phyloP scores from a whole-genome alignment of 2,329 filamentous ascomycete genomes.

The Epichloe sibirici region DNA sequence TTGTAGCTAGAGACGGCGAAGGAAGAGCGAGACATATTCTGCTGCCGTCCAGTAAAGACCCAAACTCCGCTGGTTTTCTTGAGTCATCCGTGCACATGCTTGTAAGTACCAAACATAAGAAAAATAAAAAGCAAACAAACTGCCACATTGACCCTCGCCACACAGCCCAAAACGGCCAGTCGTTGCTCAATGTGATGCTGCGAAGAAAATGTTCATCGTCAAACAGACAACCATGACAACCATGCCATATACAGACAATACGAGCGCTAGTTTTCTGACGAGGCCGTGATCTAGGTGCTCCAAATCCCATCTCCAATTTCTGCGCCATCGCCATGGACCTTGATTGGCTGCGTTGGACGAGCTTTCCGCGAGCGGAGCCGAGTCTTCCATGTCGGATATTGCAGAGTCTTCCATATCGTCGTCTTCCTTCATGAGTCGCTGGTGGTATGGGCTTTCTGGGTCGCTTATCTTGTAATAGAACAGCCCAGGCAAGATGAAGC shows the following conservation, averaged over 20 bases:
- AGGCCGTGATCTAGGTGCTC: constrained; percentile 50
- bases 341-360: constrained; percentile 18
- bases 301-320: constrained; percentile 47
- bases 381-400: constrained; percentile 38
- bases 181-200: constrained; percentile 42
- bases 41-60: background rate
- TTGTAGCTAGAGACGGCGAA: too few relatives aligned
- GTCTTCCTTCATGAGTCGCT: constrained; percentile 79
- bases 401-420: constrained; percentile 60
- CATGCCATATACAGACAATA: constrained; percentile 69
- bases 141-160: too few relatives aligned
- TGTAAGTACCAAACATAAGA: background rate
- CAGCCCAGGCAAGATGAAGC: constrained; percentile 87
- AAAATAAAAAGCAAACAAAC: background rate
- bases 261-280: constrained; percentile 63
- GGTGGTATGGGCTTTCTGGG: constrained; percentile 76
- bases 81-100: background rate
- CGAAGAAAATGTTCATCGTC: constrained; percentile 72
- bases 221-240: constrained; percentile 85
- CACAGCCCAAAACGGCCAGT: background rate
- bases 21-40: background rate
- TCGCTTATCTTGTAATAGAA: constrained; percentile 99
- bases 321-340: constrained; percentile 37
- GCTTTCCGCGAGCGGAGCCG: constrained; percentile 31
- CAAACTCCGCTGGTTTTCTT: background rate